A percentile compares a stretch with the other conserved stretches of the same genome.
Conservation (phyloP, 1,139 yeast genomes). For the Candida sp. region DNA sequence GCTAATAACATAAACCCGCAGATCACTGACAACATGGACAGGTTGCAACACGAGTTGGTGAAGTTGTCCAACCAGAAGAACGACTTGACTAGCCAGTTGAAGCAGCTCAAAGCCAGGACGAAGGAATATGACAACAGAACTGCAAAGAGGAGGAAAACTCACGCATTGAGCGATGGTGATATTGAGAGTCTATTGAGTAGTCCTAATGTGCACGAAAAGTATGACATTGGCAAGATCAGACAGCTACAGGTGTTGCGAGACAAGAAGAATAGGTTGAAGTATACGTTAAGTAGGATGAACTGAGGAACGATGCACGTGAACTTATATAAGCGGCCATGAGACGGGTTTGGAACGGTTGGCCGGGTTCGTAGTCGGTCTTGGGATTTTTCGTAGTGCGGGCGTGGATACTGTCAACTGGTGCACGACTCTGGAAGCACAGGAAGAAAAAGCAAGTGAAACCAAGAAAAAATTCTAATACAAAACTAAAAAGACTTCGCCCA, state of each 20-base stretch:
- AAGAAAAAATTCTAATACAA: background rate
- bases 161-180: constrained; percentile 8
- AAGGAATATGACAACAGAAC: constrained; percentile 22
- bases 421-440: background rate
- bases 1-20: constrained; percentile 38
- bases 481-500: no score
- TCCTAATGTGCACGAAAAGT: constrained; percentile 1
- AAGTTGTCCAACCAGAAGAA: constrained; percentile 29
- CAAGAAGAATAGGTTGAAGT: constrained; percentile 42
- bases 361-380: background rate
- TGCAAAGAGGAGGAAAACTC: constrained; percentile 7
- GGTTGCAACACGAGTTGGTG: constrained; percentile 36
- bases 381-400: background rate
- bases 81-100: constrained; percentile 32
- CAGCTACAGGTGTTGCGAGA: constrained; percentile 36
- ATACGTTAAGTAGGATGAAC: constrained; percentile 26
- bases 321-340: no score
- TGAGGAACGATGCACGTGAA: background rate
- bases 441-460: background rate
- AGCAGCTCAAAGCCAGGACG: constrained; percentile 33
- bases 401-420: background rate
- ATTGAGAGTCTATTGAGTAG: constrained; percentile 4
- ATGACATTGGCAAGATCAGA: constrained; percentile 28
- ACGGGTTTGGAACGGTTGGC: no score
- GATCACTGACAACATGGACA: constrained; percentile 31